Percentiles rank a stretch among this genome's conserved stretches.
Evolutionary conservation across 2,329 filamentous ascomycete species (phyloP).

Genomic region (Monosporascus ibericus): DNA sequence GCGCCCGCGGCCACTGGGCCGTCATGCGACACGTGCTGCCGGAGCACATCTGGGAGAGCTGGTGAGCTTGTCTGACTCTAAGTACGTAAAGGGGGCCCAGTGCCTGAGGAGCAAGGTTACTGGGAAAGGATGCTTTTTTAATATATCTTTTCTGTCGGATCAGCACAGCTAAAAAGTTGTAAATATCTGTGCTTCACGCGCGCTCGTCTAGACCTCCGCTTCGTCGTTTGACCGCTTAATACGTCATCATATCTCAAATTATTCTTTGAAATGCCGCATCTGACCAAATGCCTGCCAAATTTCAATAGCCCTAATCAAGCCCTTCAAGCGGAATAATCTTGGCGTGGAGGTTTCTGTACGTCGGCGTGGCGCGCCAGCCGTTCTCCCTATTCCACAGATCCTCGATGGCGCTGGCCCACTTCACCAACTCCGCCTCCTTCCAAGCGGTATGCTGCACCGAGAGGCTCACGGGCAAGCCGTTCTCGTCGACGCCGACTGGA

Average conservation of each 20-base stretch:
- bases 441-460: conserved; percentile 55
- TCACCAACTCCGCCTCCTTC: conserved; percentile 51
- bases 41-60: conserved; percentile 75
- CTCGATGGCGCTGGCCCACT: conserved; percentile 58
- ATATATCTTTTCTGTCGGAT: too few species aligned
- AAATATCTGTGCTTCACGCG: too few species aligned
- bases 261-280: background rate
- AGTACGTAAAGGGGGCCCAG: too few species aligned
- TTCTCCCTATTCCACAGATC: conserved; percentile 24
- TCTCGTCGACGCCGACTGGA: conserved; percentile 52
- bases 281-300: background rate
- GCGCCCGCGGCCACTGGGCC: conserved; percentile 79
- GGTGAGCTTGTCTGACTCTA: conserved; percentile 44
- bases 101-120: too few species aligned
- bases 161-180: too few species aligned
- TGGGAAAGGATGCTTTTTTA: too few species aligned
- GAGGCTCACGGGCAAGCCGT: conserved; percentile 57
- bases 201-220: too few species aligned
- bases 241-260: too few species aligned
- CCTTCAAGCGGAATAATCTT: background rate
- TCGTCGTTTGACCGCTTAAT: too few species aligned
- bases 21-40: conserved; percentile 87
- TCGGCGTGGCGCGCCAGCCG: background rate
- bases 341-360: background rate
- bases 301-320: background rate